Base-by-base conservation (phyloP, 208 protist genomes). In the Phytomonas sp. region DNA sequence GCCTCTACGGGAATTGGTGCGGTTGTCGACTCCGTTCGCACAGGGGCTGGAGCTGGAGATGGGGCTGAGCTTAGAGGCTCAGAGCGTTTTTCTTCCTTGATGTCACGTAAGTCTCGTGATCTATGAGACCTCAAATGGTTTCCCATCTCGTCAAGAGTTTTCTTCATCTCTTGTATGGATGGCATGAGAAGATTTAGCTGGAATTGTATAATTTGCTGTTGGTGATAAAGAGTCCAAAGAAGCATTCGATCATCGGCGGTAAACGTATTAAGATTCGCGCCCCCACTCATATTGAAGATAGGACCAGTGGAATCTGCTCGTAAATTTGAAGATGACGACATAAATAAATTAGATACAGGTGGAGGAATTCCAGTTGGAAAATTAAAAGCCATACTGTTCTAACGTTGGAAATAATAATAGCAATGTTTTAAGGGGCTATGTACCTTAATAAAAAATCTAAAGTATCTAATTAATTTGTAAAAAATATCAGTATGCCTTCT, bases 201-300 rank as follows among this genome's bases (percentile, higher is more conserved):
- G 56, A 87, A 82, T 65, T 95, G 84, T 4, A 95, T 79, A 0
- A 87, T 74, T 71, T 92, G 82, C 72, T 95, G 90, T 62, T 93
- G 90, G 36, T 92, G 84, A 65, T 92, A 95, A 31, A 95, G 66
- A 23, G 93, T 69, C 60, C 80, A 75, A 29, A 95, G 75, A 75
- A 91, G 73, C 76, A 93, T 85, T 31, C 88, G 82, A 68, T 95
- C 85, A 62, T 93, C 80, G 5, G 75, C 70, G 2, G 80, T 89
- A 62, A 91, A 91, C 37, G 64, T 51, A 60, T 53, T 68, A 31
- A 65, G 69, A 29, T 74, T 53, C 30, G 36, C 15, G 6, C 30
- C 34, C 4, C 17, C 20, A 60, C 59, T 28, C 20, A 33, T 29
- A 20, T 29, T 33, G 34, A 68, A 30, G 26, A 68, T 60, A 60